These are phyloP conservation scores for Yamadazyma songkhlaensis DNA, from an alignment of 1,139 yeast genomes.

Conservation along the genomic window DNA sequence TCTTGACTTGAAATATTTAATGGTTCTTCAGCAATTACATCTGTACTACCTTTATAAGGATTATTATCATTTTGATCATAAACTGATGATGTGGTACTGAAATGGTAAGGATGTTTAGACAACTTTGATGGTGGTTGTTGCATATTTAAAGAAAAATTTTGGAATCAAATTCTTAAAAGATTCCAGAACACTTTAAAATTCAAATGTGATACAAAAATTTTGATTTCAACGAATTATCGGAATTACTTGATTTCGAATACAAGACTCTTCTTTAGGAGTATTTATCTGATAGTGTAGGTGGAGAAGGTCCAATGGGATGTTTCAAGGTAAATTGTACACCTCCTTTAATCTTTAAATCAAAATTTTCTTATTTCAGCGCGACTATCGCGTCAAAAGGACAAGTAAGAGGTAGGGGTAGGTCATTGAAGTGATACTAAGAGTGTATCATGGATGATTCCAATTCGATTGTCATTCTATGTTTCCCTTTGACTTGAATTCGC, in stretches of 20 bases:
- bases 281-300: too few species aligned
- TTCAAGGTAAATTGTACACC: not conserved
- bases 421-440: not conserved
- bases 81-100: conserved; percentile 16
- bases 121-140: conserved; percentile 4
- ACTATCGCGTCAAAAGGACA: conserved; percentile 1
- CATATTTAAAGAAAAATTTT: not conserved
- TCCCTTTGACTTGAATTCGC: too few species aligned
- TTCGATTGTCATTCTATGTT: too few species aligned
- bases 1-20: conserved; percentile 16
- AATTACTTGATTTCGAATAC: too few species aligned
- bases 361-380: conserved; percentile 3
- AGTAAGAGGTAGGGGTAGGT: not conserved
- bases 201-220: not conserved
- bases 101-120: conserved; percentile 7
- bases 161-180: not conserved
- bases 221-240: too few species aligned
- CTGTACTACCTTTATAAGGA: conserved; percentile 5
- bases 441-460: too few species aligned
- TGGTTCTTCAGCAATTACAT: conserved; percentile 16
- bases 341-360: not conserved
- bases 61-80: conserved; percentile 13
- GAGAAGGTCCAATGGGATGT: too few species aligned
- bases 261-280: too few species aligned
- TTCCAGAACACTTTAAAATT: not conserved